Base-by-base conservation (phyloP, 768 basidiomycete species). In the Serendipita sp. region DNA sequence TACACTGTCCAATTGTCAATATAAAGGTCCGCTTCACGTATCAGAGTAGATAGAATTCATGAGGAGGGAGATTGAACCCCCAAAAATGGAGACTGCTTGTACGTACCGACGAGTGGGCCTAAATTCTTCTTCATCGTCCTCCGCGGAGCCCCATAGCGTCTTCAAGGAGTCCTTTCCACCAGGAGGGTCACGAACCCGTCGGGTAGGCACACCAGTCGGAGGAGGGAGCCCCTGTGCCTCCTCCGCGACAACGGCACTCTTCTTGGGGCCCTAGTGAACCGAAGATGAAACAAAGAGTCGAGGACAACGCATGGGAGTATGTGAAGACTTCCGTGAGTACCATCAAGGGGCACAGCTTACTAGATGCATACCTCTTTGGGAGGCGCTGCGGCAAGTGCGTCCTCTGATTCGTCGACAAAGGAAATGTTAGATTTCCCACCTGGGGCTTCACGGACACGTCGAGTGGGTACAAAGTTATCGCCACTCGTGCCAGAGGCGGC, bases 151-250 rank as follows among this genome's bases (percentile, higher is more conserved):
- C 55, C 55, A 60, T 1, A 60, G 31, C 23, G n/a, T 4, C 8
- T 31, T 60, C 23, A 60, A 34, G 10, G 55, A 60, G 36, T 67
- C 67, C n/a, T 66, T 45, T 11, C 83, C 81, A 48, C 82, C 81
- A 44, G 83, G 82, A 52, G 73, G 76, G 2, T 78, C 75, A 37
- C 83, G 77, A 11, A 83, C 83, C 48, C 82, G 80, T n/a, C 82
- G 78, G 27, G 79, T 76, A 16, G 83, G 82, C 65, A 52, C 48
- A 5, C 5, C 6, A 52, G 5, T 52, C 8, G 48, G 48, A 23
- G 18, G 6, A 6, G 48, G 44, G 18, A 67, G 40, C 10, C 34
- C 23, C n/a, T 63, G 44, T 18, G 13, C 3, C 40, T 55, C 43
- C 44, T 43, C 36, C 36, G 36, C 58, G 16, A 46, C 44, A 37